These are phyloP conservation scores for Boletus reticuloceps DNA, from an alignment of 768 basidiomycete genomes.

Conservation along the genomic window DNA sequence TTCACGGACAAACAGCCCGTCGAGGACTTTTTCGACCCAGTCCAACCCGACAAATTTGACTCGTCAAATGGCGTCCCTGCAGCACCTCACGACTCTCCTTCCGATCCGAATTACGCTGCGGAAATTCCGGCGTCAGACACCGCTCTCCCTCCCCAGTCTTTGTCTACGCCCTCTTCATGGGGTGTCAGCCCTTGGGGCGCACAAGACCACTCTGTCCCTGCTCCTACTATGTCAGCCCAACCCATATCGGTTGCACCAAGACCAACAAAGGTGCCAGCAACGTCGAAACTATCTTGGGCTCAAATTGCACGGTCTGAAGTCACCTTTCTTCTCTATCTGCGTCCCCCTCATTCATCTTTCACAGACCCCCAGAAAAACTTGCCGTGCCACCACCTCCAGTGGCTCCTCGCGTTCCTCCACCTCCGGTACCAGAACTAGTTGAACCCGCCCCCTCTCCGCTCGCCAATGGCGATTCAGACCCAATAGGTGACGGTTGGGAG, in stretches of 20 bases:
- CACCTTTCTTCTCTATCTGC: not conserved
- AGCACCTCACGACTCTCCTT: constrained; percentile 12
- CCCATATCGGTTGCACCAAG: constrained; percentile 22
- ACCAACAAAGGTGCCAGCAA: constrained; percentile 58
- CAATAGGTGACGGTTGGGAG: constrained; percentile 53
- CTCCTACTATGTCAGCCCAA: constrained; percentile 13
- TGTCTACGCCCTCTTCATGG: constrained; percentile 34
- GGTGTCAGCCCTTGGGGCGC: constrained; percentile 31
- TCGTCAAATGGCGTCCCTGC: constrained; percentile 13
- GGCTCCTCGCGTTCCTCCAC: constrained; percentile 10
- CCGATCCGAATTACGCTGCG: constrained; percentile 6
- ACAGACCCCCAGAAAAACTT: constrained; percentile 67
- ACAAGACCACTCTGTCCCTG: constrained; percentile 39
- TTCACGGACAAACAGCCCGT: constrained; percentile 24
- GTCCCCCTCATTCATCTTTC: constrained; percentile 2
- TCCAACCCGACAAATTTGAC: constrained; percentile 13
- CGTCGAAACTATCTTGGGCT: constrained; percentile 82
- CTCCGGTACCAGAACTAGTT: constrained; percentile 23
- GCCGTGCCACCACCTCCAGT: constrained; percentile 38
- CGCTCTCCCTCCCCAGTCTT: constrained; percentile 9
- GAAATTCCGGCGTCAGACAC: constrained; percentile 16
- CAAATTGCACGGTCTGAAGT: constrained; percentile 62
- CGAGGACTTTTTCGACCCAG: constrained; percentile 21
- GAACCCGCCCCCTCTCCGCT: constrained; percentile 29
- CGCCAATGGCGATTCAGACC: constrained; percentile 34